Evolutionary conservation across 345 rosid species (phyloP), one percentile per base, ranked within the genome.

Genomic region (Hevea brasiliensis): DNA sequence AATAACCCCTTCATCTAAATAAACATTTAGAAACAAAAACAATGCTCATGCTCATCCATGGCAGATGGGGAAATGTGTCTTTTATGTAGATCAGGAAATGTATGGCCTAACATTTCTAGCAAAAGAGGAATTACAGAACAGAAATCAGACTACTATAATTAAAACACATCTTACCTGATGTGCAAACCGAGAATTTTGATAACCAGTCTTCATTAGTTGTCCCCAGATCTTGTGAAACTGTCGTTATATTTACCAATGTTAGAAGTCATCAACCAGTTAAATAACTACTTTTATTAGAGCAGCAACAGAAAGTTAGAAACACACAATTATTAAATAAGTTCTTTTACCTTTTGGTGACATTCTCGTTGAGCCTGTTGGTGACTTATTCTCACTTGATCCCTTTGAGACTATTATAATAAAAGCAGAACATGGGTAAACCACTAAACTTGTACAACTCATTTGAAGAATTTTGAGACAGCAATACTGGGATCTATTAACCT

Each of bases 191-290:
- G 98, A 95, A 79, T 94, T 92, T 75, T 92, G 99, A 82, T 89
- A 95, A 35, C 98, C 99, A 0, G 99, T 92, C 89, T 92, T 95
- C 98, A 95, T 87, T 45, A 95, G 92, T 55, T 95, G 99, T 40
- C 99, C 99, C 99, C 99, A 95, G 47, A 87, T 91, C 65, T 84
- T 85, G 84, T 95, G 99, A 79, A 92, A 95, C 99, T 95, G 85
- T 35, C 77, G 12, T 55, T 66, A 18, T 21, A 73, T 67, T 67
- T 2, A n/a, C 62, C 40, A 29, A 15, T 20, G 3, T 21, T 17
- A 47, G 17, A 17, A 47, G 12, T 37, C 47, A 32, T 61, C 35
- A 47, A 37, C 41, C 7, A 18, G 48, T n/a, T 17, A 23, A 2
- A 7, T 32, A 35, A 57, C 55, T 50, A 58, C 8, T 20, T 42